These are phyloP conservation scores for Candida succiphila DNA, from an alignment of 805 yeast species.

Conservation along the genomic window DNA sequence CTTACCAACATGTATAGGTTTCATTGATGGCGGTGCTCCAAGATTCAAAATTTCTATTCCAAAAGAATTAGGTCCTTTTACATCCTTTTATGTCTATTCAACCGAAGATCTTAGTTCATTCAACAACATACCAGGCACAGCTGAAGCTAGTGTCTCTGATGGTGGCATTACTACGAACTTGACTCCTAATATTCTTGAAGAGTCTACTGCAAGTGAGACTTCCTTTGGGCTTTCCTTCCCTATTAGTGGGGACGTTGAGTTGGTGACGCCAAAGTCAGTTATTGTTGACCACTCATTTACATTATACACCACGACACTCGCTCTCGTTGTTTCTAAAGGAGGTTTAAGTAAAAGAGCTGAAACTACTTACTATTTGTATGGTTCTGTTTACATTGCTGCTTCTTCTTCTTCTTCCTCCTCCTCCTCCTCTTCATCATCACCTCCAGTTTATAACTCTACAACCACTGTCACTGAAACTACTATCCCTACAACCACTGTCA, in stretches of 20 bases:
- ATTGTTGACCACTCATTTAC: slow-evolving; percentile 10
- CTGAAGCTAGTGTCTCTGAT: too few relatives aligned
- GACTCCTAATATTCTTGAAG: slow-evolving; percentile 5
- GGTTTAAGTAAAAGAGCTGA: slow-evolving; percentile 10
- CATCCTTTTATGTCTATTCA: slow-evolving; percentile 8
- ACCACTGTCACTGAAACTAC: neutral
- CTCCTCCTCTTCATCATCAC: neutral
- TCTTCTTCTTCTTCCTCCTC: slow-evolving; percentile 1
- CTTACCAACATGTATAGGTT: slow-evolving; percentile 10
- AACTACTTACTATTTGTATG: slow-evolving; percentile 10
- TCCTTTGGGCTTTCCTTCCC: too few relatives aligned
- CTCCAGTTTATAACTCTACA: neutral
- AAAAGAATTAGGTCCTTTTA: slow-evolving; percentile 10
- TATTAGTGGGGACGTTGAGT: too few relatives aligned
- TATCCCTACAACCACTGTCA: neutral
- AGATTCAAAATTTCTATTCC: slow-evolving; percentile 12
- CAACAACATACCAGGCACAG: slow-evolving; percentile 9
- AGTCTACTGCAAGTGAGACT: slow-evolving; percentile 7
- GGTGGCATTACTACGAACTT: too few relatives aligned
- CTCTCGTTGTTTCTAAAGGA: slow-evolving; percentile 5
- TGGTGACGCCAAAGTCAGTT: slow-evolving; percentile 6
- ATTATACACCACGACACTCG: slow-evolving; percentile 12
- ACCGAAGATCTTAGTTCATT: slow-evolving; percentile 7
- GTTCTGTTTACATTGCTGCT: slow-evolving; percentile 5
- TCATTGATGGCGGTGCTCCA: slow-evolving; percentile 9